phyloP scores from a whole-genome alignment of 441 rosid species.

The Erysimum cheiri region DNA sequence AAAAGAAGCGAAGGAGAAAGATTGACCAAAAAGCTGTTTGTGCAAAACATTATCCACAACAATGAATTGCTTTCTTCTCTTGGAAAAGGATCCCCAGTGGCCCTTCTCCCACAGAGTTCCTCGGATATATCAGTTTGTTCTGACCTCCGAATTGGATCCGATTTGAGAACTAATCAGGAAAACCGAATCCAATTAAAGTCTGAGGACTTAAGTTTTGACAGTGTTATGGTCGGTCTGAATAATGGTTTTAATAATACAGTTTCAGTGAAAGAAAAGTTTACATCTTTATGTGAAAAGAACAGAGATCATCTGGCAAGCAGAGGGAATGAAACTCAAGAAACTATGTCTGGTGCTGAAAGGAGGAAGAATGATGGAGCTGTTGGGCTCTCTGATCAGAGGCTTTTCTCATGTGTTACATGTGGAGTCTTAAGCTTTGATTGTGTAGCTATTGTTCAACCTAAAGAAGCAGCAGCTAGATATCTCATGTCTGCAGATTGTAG shows the following conservation, averaged over 20 bases:
- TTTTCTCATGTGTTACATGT: constrained; percentile 91
- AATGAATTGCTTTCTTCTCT: constrained; percentile 76
- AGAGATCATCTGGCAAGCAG: constrained; percentile 45
- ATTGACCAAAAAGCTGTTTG: constrained; percentile 82
- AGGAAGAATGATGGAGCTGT: constrained; percentile 49
- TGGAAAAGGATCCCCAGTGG: constrained; percentile 79
- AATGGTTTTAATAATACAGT: constrained; percentile 53
- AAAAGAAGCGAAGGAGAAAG: constrained; percentile 88
- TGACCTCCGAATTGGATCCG: constrained; percentile 76
- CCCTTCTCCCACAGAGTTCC: constrained; percentile 82
- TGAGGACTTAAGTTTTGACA: constrained; percentile 48
- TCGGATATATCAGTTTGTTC: constrained; percentile 75
- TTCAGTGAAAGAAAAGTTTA: constrained; percentile 66
- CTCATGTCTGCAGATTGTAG: constrained; percentile 95
- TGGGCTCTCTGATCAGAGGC: constrained; percentile 83
- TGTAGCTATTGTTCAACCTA: constrained; percentile 87
- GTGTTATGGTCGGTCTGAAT: constrained; percentile 45
- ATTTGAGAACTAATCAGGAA: constrained; percentile 53
- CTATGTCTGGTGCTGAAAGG: constrained; percentile 41
- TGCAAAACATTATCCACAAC: constrained; percentile 68
- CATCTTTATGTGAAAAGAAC: constrained; percentile 64
- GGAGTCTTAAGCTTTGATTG: constrained; percentile 92
- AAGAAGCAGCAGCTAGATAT: constrained; percentile 79
- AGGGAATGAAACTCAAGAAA: constrained; percentile 44
- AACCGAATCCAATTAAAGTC: constrained; percentile 52